phyloP scores from a whole-genome alignment of 148 eudicot species.

The Polygonum maritimum region DNA sequence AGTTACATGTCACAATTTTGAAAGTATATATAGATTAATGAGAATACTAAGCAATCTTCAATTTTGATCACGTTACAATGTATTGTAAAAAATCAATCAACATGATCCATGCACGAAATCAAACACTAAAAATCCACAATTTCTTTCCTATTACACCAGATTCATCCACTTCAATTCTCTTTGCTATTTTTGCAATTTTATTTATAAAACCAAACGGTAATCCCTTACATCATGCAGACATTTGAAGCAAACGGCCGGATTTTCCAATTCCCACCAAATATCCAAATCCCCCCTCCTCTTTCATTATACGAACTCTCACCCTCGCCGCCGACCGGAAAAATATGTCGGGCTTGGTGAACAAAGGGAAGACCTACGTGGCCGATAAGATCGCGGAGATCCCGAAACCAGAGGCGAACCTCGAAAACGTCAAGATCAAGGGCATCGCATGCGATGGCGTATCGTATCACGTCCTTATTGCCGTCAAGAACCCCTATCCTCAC shows the following conservation, averaged over 20 bases:
- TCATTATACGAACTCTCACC: neutral
- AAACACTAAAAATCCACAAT: too few species aligned
- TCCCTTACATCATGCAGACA: neutral
- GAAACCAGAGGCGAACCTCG: slow-evolving; percentile 37
- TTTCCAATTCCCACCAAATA: neutral
- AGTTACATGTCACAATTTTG: too few species aligned
- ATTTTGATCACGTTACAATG: too few species aligned
- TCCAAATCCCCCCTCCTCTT: neutral
- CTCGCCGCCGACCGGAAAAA: neutral
- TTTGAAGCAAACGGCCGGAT: neutral
- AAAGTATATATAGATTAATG: too few species aligned
- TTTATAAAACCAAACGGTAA: neutral
- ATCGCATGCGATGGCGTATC: slow-evolving; percentile 24
- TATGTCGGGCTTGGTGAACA: slow-evolving; percentile 22
- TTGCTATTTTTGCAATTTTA: too few species aligned
- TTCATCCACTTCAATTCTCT: too few species aligned
- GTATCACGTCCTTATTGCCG: slow-evolving; percentile 29
- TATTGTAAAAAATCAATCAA: too few species aligned
- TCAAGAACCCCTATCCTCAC: slow-evolving; percentile 31
- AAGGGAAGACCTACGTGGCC: slow-evolving; percentile 32
- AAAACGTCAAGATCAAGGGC: slow-evolving; percentile 34
- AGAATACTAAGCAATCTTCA: too few species aligned
- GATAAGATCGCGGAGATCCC: slow-evolving; percentile 24
- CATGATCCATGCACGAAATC: too few species aligned
- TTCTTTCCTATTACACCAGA: too few species aligned